Percentiles rank a stretch among this genome's conserved stretches.
These are phyloP conservation scores for Ustilago hordei DNA, from an alignment of 1,284 basidiomycete species.

Conservation along the genomic window DNA sequence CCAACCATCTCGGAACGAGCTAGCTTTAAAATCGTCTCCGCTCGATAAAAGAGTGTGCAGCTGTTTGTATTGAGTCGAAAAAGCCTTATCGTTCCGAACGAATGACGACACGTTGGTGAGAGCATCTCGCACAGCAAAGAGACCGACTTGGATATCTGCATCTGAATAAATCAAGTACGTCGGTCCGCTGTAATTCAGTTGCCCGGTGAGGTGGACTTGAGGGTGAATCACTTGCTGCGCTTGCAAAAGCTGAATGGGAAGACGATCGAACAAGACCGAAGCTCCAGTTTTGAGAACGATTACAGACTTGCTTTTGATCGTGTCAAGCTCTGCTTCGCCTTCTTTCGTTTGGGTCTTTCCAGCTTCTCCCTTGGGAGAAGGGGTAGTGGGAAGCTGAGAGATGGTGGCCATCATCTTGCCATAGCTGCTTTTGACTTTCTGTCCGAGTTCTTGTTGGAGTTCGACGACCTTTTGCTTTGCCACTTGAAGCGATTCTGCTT, in stretches of 20 bases:
- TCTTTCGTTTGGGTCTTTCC: neutral
- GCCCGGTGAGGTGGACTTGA: conserved; percentile 9
- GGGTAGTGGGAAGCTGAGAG: neutral
- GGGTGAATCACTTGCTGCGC: conserved; percentile 15
- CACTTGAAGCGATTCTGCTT: conserved; percentile 25
- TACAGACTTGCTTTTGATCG: conserved; percentile 19
- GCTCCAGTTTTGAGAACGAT: conserved; percentile 42
- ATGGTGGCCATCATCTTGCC: conserved; percentile 12
- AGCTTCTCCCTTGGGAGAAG: neutral
- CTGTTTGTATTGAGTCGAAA: conserved; percentile 20
- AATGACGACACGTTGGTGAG: conserved; percentile 36
- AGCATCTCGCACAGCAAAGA: conserved; percentile 21
- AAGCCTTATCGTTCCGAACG: conserved; percentile 10
- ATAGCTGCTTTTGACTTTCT: conserved; percentile 8
- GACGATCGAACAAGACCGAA: conserved; percentile 32
- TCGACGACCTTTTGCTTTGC: conserved; percentile 15
- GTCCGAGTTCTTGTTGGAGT: conserved; percentile 16
- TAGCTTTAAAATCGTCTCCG: neutral
- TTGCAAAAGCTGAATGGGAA: conserved; percentile 33
- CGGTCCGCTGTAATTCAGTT: conserved; percentile 10
- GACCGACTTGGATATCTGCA: conserved; percentile 7
- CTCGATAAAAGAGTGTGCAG: conserved; percentile 14
- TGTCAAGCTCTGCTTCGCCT: conserved; percentile 1
- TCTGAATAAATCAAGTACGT: conserved; percentile 38
- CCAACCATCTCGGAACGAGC: conserved; percentile 22